These are phyloP conservation scores for Macroventuria anomochaeta DNA, from an alignment of 2,329 filamentous ascomycete species.

Conservation along the genomic window DNA sequence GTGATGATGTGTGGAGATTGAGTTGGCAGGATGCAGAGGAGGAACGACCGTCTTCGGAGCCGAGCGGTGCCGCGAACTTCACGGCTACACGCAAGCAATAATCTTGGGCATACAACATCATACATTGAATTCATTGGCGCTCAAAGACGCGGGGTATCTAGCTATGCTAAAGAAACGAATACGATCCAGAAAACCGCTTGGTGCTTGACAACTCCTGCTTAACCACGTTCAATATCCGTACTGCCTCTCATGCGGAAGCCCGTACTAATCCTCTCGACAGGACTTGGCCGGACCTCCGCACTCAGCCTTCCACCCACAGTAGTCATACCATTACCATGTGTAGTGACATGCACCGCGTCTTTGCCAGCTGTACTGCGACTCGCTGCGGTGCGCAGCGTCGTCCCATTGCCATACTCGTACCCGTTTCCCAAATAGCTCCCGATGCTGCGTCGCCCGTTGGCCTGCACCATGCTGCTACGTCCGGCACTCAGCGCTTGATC, in stretches of 20 bases:
- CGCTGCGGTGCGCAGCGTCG: conserved; percentile 37
- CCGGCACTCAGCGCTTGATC: conserved; percentile 39
- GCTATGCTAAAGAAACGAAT: not conserved
- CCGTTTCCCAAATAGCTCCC: conserved; percentile 36
- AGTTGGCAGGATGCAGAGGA: no score
- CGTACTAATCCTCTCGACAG: conserved; percentile 40
- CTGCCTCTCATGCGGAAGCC: conserved; percentile 45
- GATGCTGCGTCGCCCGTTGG: conserved; percentile 31
- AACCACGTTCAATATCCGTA: conserved; percentile 34
- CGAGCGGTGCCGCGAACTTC: not conserved
- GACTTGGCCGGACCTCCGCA: conserved; percentile 23
- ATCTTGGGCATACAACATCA: no score
- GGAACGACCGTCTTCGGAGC: no score
- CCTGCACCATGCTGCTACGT: conserved; percentile 30
- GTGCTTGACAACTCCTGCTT: not conserved
- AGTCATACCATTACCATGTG: conserved; percentile 16
- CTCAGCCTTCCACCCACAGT: conserved; percentile 25
- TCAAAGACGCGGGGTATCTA: not conserved
- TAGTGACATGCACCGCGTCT: conserved; percentile 16
- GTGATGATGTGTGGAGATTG: no score
- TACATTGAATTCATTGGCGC: not conserved
- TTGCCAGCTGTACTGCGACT: conserved; percentile 41
- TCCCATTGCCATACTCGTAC: conserved; percentile 21
- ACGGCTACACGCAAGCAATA: no score
- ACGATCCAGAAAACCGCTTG: not conserved